A percentile compares a stretch with the other conserved stretches of the same genome.
These are phyloP conservation scores for Chlorophyllum brunneum DNA, from an alignment of 768 basidiomycete species.

Conservation along the genomic window DNA sequence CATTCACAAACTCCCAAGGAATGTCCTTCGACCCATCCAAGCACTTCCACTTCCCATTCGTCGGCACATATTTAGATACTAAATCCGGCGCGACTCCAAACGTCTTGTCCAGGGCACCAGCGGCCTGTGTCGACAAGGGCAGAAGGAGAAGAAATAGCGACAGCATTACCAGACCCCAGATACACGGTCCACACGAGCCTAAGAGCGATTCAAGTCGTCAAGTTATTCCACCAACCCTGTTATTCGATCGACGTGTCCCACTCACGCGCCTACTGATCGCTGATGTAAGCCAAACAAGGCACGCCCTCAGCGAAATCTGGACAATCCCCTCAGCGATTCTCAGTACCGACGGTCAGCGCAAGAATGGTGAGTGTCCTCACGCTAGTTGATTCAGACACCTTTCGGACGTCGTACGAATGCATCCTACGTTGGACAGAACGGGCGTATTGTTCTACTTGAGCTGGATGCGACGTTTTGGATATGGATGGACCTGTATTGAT, in stretches of 20 bases:
- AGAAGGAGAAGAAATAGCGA: slow-evolving; percentile 47
- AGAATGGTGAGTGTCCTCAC: slow-evolving; percentile 36
- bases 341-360: slow-evolving; percentile 40
- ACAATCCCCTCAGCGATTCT: slow-evolving; percentile 20
- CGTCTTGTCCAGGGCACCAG: slow-evolving; percentile 42
- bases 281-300: slow-evolving; percentile 41
- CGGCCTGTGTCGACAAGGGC: slow-evolving; percentile 36
- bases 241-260: slow-evolving; percentile 35
- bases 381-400: slow-evolving; percentile 10
- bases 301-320: slow-evolving; percentile 26
- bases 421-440: slow-evolving; percentile 1
- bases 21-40: slow-evolving; percentile 79
- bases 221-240: slow-evolving; percentile 6
- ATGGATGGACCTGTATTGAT: slow-evolving; percentile 30
- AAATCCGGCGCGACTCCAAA: slow-evolving; percentile 57
- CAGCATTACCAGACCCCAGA: slow-evolving; percentile 34
- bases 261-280: slow-evolving; percentile 16
- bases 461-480: slow-evolving; percentile 34
- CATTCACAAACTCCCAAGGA: slow-evolving; percentile 79
- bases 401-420: slow-evolving; percentile 1
- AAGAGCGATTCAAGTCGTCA: slow-evolving; percentile 4
- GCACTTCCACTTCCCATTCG: slow-evolving; percentile 67
- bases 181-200: background rate
- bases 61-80: slow-evolving; percentile 51
- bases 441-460: slow-evolving; percentile 13